Conservation (phyloP, 2,329 filamentous ascomycete genomes). For the Parasarocladium wereldwijsianum region DNA sequence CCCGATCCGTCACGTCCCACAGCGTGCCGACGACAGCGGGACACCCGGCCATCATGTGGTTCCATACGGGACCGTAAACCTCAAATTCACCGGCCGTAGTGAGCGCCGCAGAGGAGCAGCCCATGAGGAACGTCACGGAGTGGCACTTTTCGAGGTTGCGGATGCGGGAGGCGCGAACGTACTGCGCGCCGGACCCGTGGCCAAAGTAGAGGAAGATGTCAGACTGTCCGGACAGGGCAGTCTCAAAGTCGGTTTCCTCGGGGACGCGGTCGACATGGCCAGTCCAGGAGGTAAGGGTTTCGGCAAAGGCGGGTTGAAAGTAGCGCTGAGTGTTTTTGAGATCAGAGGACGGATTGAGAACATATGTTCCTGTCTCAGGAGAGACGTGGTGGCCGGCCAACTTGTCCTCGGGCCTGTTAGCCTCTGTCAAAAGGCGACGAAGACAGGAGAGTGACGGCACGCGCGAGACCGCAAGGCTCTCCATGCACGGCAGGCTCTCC, state of each 20-base stretch:
- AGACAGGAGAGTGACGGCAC: constrained; percentile 78
- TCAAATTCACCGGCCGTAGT: constrained; percentile 74
- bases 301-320: constrained; percentile 50
- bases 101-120: constrained; percentile 76
- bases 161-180: constrained; percentile 74
- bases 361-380: constrained; percentile 49
- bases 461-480: constrained; percentile 65
- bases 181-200: constrained; percentile 88
- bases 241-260: constrained; percentile 62
- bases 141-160: constrained; percentile 60
- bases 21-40: constrained; percentile 83
- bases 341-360: constrained; percentile 82
- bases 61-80: constrained; percentile 76
- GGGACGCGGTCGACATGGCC: constrained; percentile 55
- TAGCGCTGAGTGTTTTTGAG: constrained; percentile 64
- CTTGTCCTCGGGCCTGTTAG: constrained; percentile 10
- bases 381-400: constrained; percentile 38
- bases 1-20: constrained; percentile 96
- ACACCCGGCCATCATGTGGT: constrained; percentile 78
- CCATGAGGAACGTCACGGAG: constrained; percentile 79
- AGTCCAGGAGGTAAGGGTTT: constrained; percentile 56
- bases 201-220: constrained; percentile 87
- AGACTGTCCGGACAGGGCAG: constrained; percentile 45
- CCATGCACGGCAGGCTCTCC: constrained; percentile 85
- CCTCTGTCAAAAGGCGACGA: constrained; percentile 55